Percentiles rank a stretch among this genome's conserved stretches.
Conservation (phyloP, 306 rosid species). For the Cyamopsis tetragonoloba region DNA sequence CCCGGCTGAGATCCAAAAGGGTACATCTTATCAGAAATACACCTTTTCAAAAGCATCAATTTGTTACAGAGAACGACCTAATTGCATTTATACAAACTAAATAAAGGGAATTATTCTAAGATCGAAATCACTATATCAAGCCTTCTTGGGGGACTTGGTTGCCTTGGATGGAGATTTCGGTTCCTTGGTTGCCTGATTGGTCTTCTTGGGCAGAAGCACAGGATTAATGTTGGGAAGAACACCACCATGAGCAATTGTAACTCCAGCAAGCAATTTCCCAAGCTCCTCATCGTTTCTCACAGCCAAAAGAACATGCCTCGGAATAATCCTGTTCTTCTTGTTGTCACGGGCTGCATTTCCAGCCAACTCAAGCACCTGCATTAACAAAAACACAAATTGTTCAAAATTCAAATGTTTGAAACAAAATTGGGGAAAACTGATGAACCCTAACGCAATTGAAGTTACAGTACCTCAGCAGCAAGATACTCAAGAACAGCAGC, state of each 20-base stretch:
- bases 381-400: neutral
- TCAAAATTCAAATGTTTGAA: neutral
- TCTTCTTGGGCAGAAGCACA: conserved; percentile 66
- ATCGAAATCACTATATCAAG: neutral
- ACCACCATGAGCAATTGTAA: conserved; percentile 82
- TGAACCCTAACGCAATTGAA: neutral
- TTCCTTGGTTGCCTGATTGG: conserved; percentile 40
- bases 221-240: conserved; percentile 88
- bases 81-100: conserved; percentile 37
- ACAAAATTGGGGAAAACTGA: neutral
- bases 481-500: conserved; percentile 72
- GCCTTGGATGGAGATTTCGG: conserved; percentile 70
- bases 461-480: conserved; percentile 53
- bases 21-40: neutral
- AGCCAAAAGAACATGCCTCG: conserved; percentile 69
- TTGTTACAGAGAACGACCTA: neutral
- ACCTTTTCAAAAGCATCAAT: neutral
- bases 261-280: conserved; percentile 79
- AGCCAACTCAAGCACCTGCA: conserved; percentile 77
- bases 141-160: conserved; percentile 68
- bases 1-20: too few species aligned
- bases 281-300: conserved; percentile 86
- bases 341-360: conserved; percentile 93
- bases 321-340: conserved; percentile 75
- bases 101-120: neutral